phyloP scores from a whole-genome alignment of 768 basidiomycete genomes.

The Agaricus blazei region DNA sequence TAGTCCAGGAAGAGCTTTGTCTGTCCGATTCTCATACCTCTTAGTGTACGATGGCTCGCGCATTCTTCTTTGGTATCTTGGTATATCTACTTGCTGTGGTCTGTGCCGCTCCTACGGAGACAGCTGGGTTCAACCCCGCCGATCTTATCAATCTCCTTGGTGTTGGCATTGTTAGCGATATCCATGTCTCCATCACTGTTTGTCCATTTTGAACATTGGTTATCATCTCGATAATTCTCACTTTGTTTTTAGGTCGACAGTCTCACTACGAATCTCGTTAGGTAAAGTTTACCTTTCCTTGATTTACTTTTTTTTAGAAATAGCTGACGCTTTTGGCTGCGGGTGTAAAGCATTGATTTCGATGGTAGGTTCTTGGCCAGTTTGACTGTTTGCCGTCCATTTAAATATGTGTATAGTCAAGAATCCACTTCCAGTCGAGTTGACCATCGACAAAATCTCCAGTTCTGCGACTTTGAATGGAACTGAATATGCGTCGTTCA shows the following conservation, averaged over 20 bases:
- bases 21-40: background rate
- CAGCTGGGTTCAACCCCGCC: conserved; percentile 16
- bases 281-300: conserved; percentile 18
- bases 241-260: conserved; percentile 27
- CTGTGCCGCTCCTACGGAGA: conserved; percentile 13
- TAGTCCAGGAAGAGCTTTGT: background rate
- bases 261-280: conserved; percentile 28
- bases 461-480: conserved; percentile 46
- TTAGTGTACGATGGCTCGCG: background rate
- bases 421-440: conserved; percentile 40
- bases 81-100: conserved; percentile 21
- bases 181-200: conserved; percentile 36
- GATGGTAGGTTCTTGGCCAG: conserved; percentile 20
- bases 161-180: conserved; percentile 33
- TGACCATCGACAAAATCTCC: conserved; percentile 38
- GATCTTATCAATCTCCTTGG: conserved; percentile 33
- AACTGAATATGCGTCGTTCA: conserved; percentile 52
- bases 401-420: conserved; percentile 20
- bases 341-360: conserved; percentile 27
- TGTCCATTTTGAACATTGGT: background rate
- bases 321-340: background rate
- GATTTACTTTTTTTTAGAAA: background rate
- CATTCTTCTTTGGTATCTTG: conserved; percentile 21
- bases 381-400: background rate
- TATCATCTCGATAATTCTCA: background rate